phyloP scores from a whole-genome alignment of 2,329 filamentous ascomycete species.

The Chaetomium strumarium region DNA sequence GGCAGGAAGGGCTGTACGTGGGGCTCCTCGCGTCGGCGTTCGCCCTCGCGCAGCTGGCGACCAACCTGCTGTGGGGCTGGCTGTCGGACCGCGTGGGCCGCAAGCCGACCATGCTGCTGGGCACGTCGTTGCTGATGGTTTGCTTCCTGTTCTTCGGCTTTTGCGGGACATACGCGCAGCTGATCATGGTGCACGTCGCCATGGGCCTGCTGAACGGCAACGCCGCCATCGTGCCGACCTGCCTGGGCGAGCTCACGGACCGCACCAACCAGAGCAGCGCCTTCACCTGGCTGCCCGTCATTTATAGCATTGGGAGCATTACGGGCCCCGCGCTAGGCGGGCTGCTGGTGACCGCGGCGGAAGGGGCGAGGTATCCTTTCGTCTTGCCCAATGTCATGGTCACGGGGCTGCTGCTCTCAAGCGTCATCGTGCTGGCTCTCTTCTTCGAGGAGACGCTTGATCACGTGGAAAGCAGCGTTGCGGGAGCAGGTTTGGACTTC shows the following conservation, averaged over 20 bases:
- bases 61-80: conserved; percentile 89
- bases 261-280: conserved; percentile 88
- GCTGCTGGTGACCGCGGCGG: conserved; percentile 61
- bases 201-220: conserved; percentile 97
- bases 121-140: conserved; percentile 72
- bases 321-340: conserved; percentile 90
- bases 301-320: conserved; percentile 93
- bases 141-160: conserved; percentile 88
- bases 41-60: conserved; percentile 84
- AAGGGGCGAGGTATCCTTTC: conserved; percentile 65
- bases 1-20: conserved; percentile 77
- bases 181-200: conserved; percentile 74
- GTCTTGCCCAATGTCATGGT: conserved; percentile 77
- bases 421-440: conserved; percentile 67
- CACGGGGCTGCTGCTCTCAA: conserved; percentile 63
- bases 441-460: conserved; percentile 86
- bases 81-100: conserved; percentile 72
- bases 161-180: conserved; percentile 74
- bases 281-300: conserved; percentile 89
- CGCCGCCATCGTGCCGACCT: conserved; percentile 87
- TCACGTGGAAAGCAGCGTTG: conserved; percentile 22
- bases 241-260: conserved; percentile 90
- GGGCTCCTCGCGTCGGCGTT: conserved; percentile 87
- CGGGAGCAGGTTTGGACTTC: conserved; percentile 27
- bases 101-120: conserved; percentile 75